A percentile compares a stretch with the other conserved stretches of the same genome.
Conservation (phyloP, 176 grass and related monocot genomes). For the maize (Zea mays) region DNA sequence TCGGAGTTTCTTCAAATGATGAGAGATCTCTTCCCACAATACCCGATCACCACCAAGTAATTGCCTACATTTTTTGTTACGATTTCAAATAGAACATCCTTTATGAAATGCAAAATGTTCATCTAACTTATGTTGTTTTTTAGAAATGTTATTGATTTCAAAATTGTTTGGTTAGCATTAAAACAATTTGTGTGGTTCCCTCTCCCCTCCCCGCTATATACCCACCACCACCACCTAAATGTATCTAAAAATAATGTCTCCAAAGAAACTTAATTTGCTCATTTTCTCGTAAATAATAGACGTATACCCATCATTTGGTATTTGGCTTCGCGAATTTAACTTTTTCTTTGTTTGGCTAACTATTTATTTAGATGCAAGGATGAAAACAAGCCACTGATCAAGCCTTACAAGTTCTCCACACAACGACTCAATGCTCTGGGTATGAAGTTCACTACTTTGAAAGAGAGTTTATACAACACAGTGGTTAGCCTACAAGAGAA, state of each 20-base stretch:
- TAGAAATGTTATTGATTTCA: not conserved
- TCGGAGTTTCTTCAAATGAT: not conserved
- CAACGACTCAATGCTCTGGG: not conserved
- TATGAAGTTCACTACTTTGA: not conserved
- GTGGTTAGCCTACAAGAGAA: not conserved
- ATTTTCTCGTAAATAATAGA: not conserved
- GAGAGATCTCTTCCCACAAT: slow-evolving; percentile 31
- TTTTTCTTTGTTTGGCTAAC: not conserved
- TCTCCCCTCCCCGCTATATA: too few species aligned
- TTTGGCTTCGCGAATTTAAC: not conserved
- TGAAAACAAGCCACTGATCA: not conserved
- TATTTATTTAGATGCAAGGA: not conserved
- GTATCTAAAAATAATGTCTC: too few species aligned
- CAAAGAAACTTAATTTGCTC: not conserved
- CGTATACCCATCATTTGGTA: not conserved
- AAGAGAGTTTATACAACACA: not conserved
- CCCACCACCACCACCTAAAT: too few species aligned
- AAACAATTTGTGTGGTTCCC: not conserved
- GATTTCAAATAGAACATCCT: not conserved
- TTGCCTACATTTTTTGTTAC: not conserved
- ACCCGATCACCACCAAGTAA: not conserved
- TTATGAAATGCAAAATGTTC: not conserved
- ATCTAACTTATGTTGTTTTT: not conserved
- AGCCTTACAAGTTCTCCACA: not conserved
- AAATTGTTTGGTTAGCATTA: not conserved